Percentiles rank a stretch among this genome's conserved stretches.
These are phyloP conservation scores for Teunomyces tritomae DNA, from an alignment of 805 yeast genomes.

Conservation along the genomic window DNA sequence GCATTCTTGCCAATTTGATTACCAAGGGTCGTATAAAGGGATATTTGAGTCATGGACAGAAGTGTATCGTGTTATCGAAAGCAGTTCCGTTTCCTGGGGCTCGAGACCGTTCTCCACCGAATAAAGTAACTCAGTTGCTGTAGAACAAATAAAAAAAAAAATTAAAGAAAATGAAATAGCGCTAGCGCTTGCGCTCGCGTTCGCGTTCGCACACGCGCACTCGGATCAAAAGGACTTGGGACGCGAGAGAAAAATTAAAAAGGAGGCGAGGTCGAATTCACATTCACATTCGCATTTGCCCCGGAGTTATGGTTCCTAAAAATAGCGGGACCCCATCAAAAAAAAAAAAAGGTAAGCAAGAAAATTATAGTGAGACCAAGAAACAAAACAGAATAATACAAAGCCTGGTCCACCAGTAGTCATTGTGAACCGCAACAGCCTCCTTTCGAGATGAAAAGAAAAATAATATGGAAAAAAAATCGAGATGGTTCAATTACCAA, in stretches of 20 bases:
- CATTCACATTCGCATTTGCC: background rate
- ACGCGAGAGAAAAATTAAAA: too few species aligned
- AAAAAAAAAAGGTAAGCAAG: background rate
- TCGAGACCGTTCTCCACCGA: background rate
- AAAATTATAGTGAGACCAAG: background rate
- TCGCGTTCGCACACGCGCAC: too few species aligned
- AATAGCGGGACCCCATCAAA: background rate
- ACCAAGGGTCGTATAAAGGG: constrained; percentile 65
- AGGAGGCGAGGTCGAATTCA: background rate
- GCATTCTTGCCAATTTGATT: constrained; percentile 65
- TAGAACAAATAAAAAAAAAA: background rate
- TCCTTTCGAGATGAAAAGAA: too few species aligned
- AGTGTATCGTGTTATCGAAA: constrained; percentile 73
- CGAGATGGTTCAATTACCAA: too few species aligned
- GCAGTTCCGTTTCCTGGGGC: constrained; percentile 63
- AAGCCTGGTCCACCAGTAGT: too few species aligned
- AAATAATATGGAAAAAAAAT: too few species aligned
- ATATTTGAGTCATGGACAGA: constrained; percentile 72
- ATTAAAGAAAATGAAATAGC: background rate
- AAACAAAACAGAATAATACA: background rate
- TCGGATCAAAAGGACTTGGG: too few species aligned
- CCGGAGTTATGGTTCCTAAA: background rate
- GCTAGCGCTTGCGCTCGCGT: background rate
- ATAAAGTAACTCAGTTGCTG: background rate
- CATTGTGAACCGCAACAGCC: too few species aligned